Evolutionary conservation across 495 filamentous ascomycete species (phyloP), one percentile per base, ranked within the genome.

Genomic region (Aspergillus homomorphus): DNA sequence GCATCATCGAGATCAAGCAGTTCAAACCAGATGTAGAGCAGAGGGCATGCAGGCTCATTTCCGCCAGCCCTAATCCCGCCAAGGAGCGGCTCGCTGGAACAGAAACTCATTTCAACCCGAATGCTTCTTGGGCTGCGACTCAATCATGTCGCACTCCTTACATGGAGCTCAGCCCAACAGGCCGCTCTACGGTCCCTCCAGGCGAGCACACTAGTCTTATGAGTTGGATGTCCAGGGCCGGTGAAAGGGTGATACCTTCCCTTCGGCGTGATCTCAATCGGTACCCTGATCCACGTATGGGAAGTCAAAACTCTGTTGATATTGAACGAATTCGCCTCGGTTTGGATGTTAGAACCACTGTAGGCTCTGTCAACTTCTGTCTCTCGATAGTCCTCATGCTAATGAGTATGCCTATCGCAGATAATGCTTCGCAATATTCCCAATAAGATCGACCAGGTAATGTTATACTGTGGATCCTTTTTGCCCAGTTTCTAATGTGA

Each of bases 351-450:
- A 82, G 89, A 20, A 91, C 87, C 15, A 90, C 89, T 0, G 89
- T 90, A 75, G 66, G 83, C 75, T 2, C 22, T n/a, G 18, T 21
- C n/a, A 4, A 7, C 10, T 50, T 26, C 22, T 23, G 6, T 14
- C 24, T 15, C 2, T 46, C 0, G 10, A 14, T n/a, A 26, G 7
- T 12, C 33, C 33, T 9, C 7, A 24, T 33, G 19, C 26, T 55
- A 4, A 26, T 38, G 19, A 19, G 3, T 26, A 18, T 3, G 19
- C 18, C 14, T 16, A 54, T 52, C 24, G 22, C 26, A 95, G 90
- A 87, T 98, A 57, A 98, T 98, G 94, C 77, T 97, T 23, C 87
- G 93, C 9, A 97, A 98, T 66, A 94, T 98, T 53, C 94, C 94
- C 4, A 96, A 96, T 73, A 89, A 90, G 65, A 86, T 97, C 59